phyloP scores from a whole-genome alignment of 768 basidiomycete species.

The Rhizopogon roseolus region DNA sequence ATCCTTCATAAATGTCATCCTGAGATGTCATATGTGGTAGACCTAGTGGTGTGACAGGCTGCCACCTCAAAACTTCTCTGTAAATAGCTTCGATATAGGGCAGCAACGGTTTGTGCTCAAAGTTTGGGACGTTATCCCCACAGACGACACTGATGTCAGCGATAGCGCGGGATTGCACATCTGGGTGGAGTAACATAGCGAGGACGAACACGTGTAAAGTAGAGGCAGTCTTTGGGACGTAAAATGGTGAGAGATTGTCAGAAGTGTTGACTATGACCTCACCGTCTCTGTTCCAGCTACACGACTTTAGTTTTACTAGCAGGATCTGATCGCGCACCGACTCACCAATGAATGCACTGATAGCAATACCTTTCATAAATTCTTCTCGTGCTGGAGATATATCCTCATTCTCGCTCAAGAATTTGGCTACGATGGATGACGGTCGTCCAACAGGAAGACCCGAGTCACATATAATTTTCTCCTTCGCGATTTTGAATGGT shows the following conservation, averaged over 20 bases:
- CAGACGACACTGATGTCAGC: conserved; percentile 21
- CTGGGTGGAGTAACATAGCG: conserved; percentile 21
- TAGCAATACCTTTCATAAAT: not conserved
- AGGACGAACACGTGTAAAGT: conserved; percentile 18
- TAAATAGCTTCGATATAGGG: conserved; percentile 21
- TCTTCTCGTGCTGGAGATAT: not conserved
- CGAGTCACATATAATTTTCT: conserved; percentile 16
- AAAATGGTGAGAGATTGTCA: not conserved
- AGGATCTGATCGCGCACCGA: not conserved
- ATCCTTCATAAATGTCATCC: conserved; percentile 14
- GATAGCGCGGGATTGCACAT: conserved; percentile 19
- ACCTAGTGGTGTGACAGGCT: conserved; percentile 8
- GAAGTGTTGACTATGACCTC: not conserved
- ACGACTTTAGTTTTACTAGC: not conserved
- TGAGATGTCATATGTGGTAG: conserved; percentile 10
- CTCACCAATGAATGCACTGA: conserved; percentile 1
- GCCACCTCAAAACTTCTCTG: conserved; percentile 22
- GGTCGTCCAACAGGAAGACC: not conserved
- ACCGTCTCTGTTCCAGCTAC: conserved; percentile 18
- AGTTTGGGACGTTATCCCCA: conserved; percentile 18
- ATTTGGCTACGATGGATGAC: not conserved
- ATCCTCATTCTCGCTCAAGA: not conserved
- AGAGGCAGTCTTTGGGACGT: conserved; percentile 11
- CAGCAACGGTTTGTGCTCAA: conserved; percentile 17
- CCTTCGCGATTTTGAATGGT: conserved; percentile 21